phyloP scores from a whole-genome alignment of 2,329 filamentous ascomycete genomes.

The Fusarium miscanthi region DNA sequence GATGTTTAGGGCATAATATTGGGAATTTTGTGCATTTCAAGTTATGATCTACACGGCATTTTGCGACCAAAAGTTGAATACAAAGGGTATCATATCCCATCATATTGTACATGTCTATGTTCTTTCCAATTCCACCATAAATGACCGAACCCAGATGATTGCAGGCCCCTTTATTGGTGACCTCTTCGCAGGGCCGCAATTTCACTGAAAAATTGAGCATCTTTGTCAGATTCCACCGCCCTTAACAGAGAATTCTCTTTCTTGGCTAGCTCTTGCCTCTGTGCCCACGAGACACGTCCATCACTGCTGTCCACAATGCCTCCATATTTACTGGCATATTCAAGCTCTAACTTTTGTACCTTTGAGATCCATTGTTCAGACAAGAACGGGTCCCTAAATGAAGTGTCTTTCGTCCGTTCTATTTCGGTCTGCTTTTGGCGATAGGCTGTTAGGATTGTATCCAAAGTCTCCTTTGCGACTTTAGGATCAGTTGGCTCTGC shows the following conservation, averaged over 20 bases:
- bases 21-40: conserved; percentile 15
- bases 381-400: conserved; percentile 26
- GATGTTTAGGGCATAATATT: not conserved
- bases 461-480: conserved; percentile 15
- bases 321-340: not conserved
- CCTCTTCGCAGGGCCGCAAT: not conserved
- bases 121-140: conserved; percentile 8
- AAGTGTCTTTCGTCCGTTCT: not conserved
- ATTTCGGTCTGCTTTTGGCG: conserved; percentile 7
- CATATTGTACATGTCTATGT: not conserved
- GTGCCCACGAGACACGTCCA: not conserved
- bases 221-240: not conserved
- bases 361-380: conserved; percentile 7
- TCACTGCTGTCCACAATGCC: not conserved
- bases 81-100: not conserved
- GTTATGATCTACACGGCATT: not conserved
- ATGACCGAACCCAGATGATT: not conserved
- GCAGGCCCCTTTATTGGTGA: not conserved
- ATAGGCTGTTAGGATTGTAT: conserved; percentile 21
- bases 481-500: not conserved
- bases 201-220: not conserved
- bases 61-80: conserved; percentile 24
- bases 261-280: not conserved
- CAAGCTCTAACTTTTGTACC: not conserved
- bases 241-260: not conserved